phyloP scores from a whole-genome alignment of 768 basidiomycete species.

The Leucosporidium scottii region DNA sequence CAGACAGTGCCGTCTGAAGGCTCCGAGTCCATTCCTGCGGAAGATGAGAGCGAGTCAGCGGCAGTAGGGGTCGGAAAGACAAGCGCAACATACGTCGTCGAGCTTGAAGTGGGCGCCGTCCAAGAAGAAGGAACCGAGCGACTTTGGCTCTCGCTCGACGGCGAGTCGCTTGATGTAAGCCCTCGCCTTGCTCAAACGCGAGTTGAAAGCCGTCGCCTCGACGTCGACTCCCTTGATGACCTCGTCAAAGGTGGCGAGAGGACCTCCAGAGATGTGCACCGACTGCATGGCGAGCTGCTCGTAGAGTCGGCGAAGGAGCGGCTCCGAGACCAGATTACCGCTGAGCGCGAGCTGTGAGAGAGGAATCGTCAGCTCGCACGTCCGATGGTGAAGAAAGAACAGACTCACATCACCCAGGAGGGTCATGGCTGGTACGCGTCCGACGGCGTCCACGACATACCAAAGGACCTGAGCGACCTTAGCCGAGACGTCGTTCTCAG shows the following conservation, averaged over 20 bases:
- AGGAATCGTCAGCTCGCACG: too few species aligned
- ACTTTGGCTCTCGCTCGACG: constrained; percentile 41
- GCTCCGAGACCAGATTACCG: not conserved
- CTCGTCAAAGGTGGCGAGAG: constrained; percentile 11
- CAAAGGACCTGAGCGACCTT: constrained; percentile 56
- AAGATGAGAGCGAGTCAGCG: not conserved
- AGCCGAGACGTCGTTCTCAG: constrained; percentile 55
- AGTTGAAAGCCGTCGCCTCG: not conserved
- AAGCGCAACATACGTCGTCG: constrained; percentile 53
- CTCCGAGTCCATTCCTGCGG: constrained; percentile 58
- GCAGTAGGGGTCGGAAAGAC: not conserved
- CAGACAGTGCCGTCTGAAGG: constrained; percentile 55
- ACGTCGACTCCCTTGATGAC: not conserved
- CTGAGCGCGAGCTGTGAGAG: constrained; percentile 6
- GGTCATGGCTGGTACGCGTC: constrained; percentile 56
- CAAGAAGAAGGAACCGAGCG: constrained; percentile 67
- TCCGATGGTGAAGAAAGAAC: not conserved
- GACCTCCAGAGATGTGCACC: not conserved
- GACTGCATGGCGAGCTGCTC: not conserved
- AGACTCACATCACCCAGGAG: constrained; percentile 57
- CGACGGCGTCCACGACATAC: constrained; percentile 58
- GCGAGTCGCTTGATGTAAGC: constrained; percentile 58
- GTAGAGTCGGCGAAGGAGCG: constrained; percentile 12
- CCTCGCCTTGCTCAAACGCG: constrained; percentile 37
- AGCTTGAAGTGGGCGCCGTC: constrained; percentile 75